A percentile compares a stretch with the other conserved stretches of the same genome.
phyloP scores from a whole-genome alignment of 192 early-diverging fungal genomes.

The Endogone sp. region DNA sequence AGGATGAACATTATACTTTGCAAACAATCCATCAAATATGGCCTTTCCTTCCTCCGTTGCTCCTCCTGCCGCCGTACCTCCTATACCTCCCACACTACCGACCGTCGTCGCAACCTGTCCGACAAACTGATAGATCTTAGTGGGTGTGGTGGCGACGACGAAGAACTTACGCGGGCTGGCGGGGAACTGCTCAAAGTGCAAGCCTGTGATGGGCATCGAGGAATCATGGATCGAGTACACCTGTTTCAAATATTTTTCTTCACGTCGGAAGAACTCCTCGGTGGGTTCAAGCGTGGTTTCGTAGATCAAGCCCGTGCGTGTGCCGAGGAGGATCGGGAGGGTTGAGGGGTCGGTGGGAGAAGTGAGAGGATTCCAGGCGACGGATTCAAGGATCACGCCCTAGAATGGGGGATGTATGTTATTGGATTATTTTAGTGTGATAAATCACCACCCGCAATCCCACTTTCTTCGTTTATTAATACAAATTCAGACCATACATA shows the following conservation, averaged over 20 bases:
- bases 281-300: constrained; percentile 88
- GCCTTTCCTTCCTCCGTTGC: constrained; percentile 47
- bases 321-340: constrained; percentile 79
- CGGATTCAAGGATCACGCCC: constrained; percentile 76
- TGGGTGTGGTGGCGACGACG: constrained; percentile 78
- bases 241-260: constrained; percentile 74
- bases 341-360: constrained; percentile 58
- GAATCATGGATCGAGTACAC: constrained; percentile 70
- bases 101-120: constrained; percentile 49
- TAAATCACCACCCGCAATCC: too few species aligned
- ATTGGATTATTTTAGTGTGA: not conserved
- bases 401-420: constrained; percentile 15
- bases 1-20: constrained; percentile 56
- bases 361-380: constrained; percentile 83
- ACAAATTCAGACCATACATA: not conserved
- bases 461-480: not conserved
- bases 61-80: constrained; percentile 22
- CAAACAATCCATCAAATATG: constrained; percentile 79
- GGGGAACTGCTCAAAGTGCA: constrained; percentile 82
- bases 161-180: constrained; percentile 68
- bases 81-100: constrained; percentile 5
- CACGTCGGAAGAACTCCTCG: constrained; percentile 80
- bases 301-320: constrained; percentile 81
- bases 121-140: constrained; percentile 89
- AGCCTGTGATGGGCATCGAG: constrained; percentile 67